These are phyloP conservation scores for Prunus kanzakura DNA, from an alignment of 306 rosid species.

Conservation along the genomic window DNA sequence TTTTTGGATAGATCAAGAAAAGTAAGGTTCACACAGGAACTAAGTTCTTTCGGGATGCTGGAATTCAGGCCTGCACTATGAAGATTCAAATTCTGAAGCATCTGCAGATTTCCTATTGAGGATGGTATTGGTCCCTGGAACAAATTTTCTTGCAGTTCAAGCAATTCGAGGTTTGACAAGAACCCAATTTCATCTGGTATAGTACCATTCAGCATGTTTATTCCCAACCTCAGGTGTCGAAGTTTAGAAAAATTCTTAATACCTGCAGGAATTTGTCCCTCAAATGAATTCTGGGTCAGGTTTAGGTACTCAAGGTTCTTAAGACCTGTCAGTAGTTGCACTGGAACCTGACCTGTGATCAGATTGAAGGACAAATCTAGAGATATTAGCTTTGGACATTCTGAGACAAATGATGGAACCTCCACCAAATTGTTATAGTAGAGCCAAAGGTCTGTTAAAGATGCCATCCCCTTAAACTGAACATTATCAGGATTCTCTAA, in stretches of 20 bases:
- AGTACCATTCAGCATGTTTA: conserved; percentile 34
- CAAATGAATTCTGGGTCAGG: conserved; percentile 34
- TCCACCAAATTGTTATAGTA: neutral
- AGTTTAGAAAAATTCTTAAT: conserved; percentile 44
- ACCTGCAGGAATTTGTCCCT: conserved; percentile 38
- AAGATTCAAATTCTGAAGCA: conserved; percentile 29
- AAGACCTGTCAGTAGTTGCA: conserved; percentile 31
- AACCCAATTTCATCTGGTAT: conserved; percentile 39
- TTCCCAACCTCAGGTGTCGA: conserved; percentile 37
- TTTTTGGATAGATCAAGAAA: neutral
- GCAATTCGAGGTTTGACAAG: conserved; percentile 27
- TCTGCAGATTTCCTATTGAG: conserved; percentile 38
- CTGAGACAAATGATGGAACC: neutral
- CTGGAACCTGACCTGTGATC: conserved; percentile 30
- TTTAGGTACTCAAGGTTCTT: conserved; percentile 47
- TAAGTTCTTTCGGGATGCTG: conserved; percentile 46
- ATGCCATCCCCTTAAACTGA: neutral
- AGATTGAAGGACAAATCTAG: neutral
- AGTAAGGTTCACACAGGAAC: conserved; percentile 30
- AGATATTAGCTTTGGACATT: neutral
- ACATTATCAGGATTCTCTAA: neutral
- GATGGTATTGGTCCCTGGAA: conserved; percentile 44
- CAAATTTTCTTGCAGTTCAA: conserved; percentile 40
- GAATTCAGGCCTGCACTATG: conserved; percentile 31
- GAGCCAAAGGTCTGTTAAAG: neutral